phyloP scores from a whole-genome alignment of 768 basidiomycete species.

The Leccinum aurantiacum region DNA sequence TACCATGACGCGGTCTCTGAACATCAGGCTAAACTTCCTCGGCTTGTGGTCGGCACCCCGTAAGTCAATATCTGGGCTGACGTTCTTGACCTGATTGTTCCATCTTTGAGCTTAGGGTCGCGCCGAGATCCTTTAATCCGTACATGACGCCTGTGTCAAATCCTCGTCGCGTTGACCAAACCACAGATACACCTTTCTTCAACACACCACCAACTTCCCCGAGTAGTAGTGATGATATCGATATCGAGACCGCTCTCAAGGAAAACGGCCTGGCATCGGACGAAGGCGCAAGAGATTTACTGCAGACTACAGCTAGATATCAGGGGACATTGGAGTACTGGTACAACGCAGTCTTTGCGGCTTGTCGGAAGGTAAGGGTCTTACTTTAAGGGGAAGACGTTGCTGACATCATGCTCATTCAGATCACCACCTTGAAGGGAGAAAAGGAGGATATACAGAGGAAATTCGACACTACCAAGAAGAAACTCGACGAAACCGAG shows the following conservation, averaged over 20 bases:
- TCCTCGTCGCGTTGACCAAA: conserved; percentile 11
- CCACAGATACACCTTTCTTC: neutral
- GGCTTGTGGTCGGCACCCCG: conserved; percentile 17
- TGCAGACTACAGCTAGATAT: conserved; percentile 18
- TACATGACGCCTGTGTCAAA: conserved; percentile 31
- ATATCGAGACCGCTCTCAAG: neutral
- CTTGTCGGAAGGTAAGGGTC: conserved; percentile 14
- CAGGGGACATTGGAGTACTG: conserved; percentile 16
- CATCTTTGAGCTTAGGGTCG: conserved; percentile 9
- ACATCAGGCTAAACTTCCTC: neutral
- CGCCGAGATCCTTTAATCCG: conserved; percentile 19
- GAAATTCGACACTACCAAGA: conserved; percentile 14
- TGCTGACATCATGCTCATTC: conserved; percentile 1
- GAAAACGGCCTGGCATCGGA: neutral
- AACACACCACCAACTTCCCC: conserved; percentile 9
- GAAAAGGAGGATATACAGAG: conserved; percentile 19
- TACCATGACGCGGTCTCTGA: neutral
- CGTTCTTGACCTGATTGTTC: neutral
- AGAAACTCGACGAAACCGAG: conserved; percentile 22
- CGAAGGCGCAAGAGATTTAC: conserved; percentile 3
- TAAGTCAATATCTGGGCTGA: conserved; percentile 7
- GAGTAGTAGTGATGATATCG: neutral
- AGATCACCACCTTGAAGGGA: conserved; percentile 19
- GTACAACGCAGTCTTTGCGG: conserved; percentile 11
- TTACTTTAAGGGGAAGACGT: neutral